Evolutionary conservation across 345 rosid genomes (phyloP).

Genomic region (Populus pruinosa): DNA sequence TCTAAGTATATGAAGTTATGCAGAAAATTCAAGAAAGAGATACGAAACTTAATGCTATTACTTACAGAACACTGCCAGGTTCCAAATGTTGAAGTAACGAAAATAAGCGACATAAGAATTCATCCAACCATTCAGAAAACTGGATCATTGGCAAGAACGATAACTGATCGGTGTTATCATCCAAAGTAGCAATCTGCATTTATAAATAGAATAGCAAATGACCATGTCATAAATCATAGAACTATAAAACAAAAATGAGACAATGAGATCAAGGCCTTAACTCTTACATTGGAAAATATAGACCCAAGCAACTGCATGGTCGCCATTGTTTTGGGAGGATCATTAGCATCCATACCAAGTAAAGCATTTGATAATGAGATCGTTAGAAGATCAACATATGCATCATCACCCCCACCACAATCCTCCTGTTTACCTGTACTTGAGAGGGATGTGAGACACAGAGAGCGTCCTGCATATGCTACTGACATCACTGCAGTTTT

Average conservation of each 20-base stretch:
- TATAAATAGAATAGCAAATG: slow-evolving; percentile 9
- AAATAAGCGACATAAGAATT: slow-evolving; percentile 83
- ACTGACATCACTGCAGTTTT: slow-evolving; percentile 95
- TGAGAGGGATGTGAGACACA: slow-evolving; percentile 68
- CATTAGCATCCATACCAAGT: slow-evolving; percentile 99
- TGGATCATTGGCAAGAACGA: slow-evolving; percentile 55
- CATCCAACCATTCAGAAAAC: slow-evolving; percentile 97
- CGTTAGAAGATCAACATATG: slow-evolving; percentile 61
- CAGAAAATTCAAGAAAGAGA: neutral
- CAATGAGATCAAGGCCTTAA: neutral
- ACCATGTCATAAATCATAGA: neutral
- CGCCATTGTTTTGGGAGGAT: slow-evolving; percentile 96
- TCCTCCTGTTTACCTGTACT: slow-evolving; percentile 48
- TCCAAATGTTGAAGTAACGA: slow-evolving; percentile 90
- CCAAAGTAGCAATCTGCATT: slow-evolving; percentile 73
- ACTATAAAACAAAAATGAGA: neutral
- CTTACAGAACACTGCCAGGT: slow-evolving; percentile 89
- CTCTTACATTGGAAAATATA: slow-evolving; percentile 93
- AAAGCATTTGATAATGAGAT: slow-evolving; percentile 87
- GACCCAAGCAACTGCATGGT: slow-evolving; percentile 97
- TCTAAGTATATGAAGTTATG: neutral
- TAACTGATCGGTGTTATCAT: slow-evolving; percentile 58
- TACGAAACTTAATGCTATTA: slow-evolving; percentile 8
- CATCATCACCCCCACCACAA: slow-evolving; percentile 42
- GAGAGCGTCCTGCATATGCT: slow-evolving; percentile 92